phyloP scores from a whole-genome alignment of 345 rosid species.

The Camelina neglecta region DNA sequence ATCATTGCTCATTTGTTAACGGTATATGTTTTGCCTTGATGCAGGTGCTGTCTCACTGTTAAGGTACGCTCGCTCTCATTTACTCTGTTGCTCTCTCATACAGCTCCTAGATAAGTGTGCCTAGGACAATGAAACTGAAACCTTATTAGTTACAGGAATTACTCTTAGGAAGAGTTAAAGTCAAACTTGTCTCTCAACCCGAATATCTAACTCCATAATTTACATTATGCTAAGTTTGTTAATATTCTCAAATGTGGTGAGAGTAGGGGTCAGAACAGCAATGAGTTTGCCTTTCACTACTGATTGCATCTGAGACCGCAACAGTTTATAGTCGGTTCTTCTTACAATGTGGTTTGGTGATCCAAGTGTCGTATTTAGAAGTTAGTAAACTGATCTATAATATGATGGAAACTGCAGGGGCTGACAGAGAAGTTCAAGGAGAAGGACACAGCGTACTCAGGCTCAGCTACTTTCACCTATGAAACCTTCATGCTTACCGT shows the following conservation, averaged over 20 bases:
- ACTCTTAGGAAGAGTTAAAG: neutral
- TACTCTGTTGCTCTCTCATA: constrained; percentile 5
- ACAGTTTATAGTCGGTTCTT: neutral
- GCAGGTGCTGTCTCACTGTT: constrained; percentile 96
- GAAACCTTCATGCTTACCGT: constrained; percentile 88
- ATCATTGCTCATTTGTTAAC: neutral
- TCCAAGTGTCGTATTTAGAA: neutral
- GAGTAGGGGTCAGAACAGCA: constrained; percentile 4
- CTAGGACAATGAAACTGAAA: neutral
- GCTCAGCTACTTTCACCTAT: constrained; percentile 80
- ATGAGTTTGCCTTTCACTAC: neutral
- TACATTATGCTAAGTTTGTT: constrained; percentile 23
- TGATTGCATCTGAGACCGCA: constrained; percentile 3
- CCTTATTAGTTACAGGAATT: neutral
- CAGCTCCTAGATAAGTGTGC: neutral
- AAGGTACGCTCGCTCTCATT: constrained; percentile 55
- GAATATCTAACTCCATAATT: neutral
- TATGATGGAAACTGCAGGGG: constrained; percentile 58
- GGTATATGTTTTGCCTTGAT: constrained; percentile 23
- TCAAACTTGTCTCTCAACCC: neutral
- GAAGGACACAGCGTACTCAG: constrained; percentile 66
- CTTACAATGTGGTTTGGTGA: constrained; percentile 22
- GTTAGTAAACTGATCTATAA: constrained; percentile 12
- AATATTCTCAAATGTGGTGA: neutral
- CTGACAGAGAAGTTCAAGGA: constrained; percentile 92